Evolutionary conservation across 2,329 filamentous ascomycete species (phyloP).

Genomic region (Chaetomiaceae sp.): DNA sequence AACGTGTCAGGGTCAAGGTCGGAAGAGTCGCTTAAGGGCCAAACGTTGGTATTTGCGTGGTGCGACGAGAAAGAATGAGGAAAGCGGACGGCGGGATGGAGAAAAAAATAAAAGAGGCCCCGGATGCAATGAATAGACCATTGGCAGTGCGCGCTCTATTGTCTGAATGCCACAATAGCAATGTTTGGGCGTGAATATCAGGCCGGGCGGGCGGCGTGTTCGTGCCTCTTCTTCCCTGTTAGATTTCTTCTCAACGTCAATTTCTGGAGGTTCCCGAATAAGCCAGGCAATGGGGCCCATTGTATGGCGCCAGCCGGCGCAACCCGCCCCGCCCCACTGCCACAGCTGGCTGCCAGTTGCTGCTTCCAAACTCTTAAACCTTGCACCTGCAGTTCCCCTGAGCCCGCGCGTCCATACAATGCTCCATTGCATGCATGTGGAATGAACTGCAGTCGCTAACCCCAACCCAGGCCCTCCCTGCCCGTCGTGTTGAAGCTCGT

Average conservation of each 20-base stretch:
- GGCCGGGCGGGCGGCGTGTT: background rate
- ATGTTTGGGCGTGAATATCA: conserved; percentile 6
- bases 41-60: background rate
- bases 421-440: too few relatives aligned
- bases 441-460: too few relatives aligned
- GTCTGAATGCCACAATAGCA: conserved; percentile 9
- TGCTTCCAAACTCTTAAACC: background rate
- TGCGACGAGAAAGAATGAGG: too few relatives aligned
- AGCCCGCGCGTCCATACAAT: too few relatives aligned
- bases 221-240: conserved; percentile 16
- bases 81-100: too few relatives aligned
- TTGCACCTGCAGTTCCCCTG: too few relatives aligned
- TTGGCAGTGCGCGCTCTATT: background rate
- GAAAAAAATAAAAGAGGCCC: background rate
- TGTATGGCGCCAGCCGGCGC: conserved; percentile 9
- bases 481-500: background rate
- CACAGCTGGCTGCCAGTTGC: conserved; percentile 20
- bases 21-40: too few relatives aligned
- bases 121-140: background rate
- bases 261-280: conserved; percentile 27
- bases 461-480: background rate
- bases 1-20: conserved; percentile 26
- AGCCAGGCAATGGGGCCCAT: conserved; percentile 25
- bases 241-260: conserved; percentile 30
- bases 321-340: conserved; percentile 13